Evolutionary conservation across 768 basidiomycete species (phyloP).

Genomic region (Sarcomyxa edulis): DNA sequence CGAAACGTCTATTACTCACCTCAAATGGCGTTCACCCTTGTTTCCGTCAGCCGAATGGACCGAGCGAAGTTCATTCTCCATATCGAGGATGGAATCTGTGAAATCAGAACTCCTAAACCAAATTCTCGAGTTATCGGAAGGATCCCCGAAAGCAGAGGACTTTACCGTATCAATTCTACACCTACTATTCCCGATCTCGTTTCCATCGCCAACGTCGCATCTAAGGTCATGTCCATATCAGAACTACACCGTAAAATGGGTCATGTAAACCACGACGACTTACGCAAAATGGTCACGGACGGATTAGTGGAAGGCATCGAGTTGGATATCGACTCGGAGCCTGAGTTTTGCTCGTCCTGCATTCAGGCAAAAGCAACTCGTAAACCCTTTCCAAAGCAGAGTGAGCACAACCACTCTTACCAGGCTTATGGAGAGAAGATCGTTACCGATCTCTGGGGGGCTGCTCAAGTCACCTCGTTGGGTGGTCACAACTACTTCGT

Average conservation of each 20-base stretch:
- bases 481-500: conserved; percentile 26
- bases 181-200: conserved; percentile 8
- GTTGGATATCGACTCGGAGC: conserved; percentile 13
- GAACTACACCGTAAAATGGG: conserved; percentile 27
- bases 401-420: conserved; percentile 17
- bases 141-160: conserved; percentile 19
- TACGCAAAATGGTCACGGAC: conserved; percentile 17
- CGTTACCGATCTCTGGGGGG: conserved; percentile 42
- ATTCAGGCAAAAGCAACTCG: conserved; percentile 34
- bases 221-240: conserved; percentile 17
- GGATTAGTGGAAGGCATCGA: conserved; percentile 24
- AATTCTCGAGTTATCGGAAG: conserved; percentile 10
- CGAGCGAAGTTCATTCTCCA: conserved; percentile 20
- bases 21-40: conserved; percentile 29
- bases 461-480: conserved; percentile 20
- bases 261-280: conserved; percentile 22
- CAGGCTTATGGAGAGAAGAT: conserved; percentile 27
- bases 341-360: conserved; percentile 36
- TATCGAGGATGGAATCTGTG: conserved; percentile 24
- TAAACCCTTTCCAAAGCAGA: conserved; percentile 23
- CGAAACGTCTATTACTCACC: conserved; percentile 17
- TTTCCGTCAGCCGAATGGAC: conserved; percentile 30
- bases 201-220: conserved; percentile 6
- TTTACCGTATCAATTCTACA: conserved; percentile 17
- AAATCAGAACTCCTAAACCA: conserved; percentile 11